Evolutionary conservation across 1,139 yeast genomes (phyloP).

Genomic region (Saccharomycopsis hybrid): DNA sequence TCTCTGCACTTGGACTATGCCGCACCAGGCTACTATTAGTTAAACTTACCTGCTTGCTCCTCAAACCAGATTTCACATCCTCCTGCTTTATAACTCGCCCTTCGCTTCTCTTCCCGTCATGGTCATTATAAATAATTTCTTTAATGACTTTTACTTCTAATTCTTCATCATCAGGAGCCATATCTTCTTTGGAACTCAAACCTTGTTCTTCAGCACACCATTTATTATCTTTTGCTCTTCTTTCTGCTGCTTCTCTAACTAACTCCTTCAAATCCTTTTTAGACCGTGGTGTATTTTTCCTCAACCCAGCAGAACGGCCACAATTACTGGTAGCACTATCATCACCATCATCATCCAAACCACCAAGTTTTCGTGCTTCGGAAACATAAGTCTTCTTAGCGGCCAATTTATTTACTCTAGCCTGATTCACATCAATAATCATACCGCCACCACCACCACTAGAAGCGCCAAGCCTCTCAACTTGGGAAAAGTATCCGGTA

Average conservation of each 20-base stretch:
- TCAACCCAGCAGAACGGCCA: slow-evolving; percentile 9
- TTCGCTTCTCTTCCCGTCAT: not conserved
- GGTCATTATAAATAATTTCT: slow-evolving; percentile 22
- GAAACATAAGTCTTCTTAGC: slow-evolving; percentile 18
- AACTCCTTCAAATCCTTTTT: slow-evolving; percentile 37
- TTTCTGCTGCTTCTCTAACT: slow-evolving; percentile 62
- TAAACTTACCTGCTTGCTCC: no score
- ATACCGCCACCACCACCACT: slow-evolving; percentile 14
- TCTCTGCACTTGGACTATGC: no score
- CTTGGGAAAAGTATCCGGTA: slow-evolving; percentile 44
- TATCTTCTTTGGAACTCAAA: slow-evolving; percentile 22
- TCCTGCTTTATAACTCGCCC: not conserved
- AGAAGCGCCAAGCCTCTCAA: slow-evolving; percentile 44
- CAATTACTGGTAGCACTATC: not conserved
- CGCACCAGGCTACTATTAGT: no score
- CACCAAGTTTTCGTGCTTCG: slow-evolving; percentile 25
- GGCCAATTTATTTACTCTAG: slow-evolving; percentile 22
- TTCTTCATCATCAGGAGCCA: slow-evolving; percentile 33
- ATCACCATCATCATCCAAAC: slow-evolving; percentile 16
- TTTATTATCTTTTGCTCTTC: slow-evolving; percentile 50
- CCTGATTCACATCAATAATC: slow-evolving; percentile 19
- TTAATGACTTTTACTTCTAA: slow-evolving; percentile 29
- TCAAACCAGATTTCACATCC: no score
- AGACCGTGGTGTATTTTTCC: slow-evolving; percentile 17
- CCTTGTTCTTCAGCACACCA: slow-evolving; percentile 40